Conservation (phyloP, 225 moss, liverwort and hornwort genomes). For the Marchantia polymorpha region DNA sequence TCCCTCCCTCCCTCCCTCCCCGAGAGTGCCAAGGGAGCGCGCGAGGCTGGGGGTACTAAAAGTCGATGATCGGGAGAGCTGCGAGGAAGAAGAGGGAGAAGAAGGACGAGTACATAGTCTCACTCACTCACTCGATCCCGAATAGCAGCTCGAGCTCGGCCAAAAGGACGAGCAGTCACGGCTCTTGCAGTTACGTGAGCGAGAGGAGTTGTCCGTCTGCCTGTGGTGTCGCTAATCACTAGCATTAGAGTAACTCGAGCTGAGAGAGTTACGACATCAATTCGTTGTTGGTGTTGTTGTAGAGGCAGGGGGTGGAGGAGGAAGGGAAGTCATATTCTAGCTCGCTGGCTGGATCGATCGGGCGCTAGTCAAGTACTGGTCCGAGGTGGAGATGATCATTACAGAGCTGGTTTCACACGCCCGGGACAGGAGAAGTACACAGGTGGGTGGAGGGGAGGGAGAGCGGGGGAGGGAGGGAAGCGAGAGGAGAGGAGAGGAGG, state of each 20-base stretch:
- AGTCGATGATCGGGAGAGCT: neutral
- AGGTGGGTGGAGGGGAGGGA: neutral
- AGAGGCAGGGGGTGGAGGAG: neutral
- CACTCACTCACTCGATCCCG: neutral
- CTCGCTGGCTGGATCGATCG: too few relatives aligned
- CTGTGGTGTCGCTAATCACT: neutral
- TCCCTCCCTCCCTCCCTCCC: too few relatives aligned
- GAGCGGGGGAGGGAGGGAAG: neutral
- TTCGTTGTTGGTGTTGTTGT: neutral
- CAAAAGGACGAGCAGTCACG: neutral
- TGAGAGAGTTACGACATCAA: neutral
- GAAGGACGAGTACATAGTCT: neutral
- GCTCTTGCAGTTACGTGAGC: neutral
- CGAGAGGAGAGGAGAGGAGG: neutral
- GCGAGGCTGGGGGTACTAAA: neutral
- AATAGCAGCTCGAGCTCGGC: neutral
- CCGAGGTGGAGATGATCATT: slow-evolving; percentile 14
- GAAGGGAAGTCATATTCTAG: neutral
- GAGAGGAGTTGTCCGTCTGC: neutral
- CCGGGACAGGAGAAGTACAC: slow-evolving; percentile 12
- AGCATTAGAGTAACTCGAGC: neutral
- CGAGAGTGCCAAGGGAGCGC: too few relatives aligned
- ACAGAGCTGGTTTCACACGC: slow-evolving; percentile 20
- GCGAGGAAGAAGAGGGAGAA: neutral
- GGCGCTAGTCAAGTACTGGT: slow-evolving; percentile 1